phyloP scores from a whole-genome alignment of 768 basidiomycete genomes.

The Podaxis mareebaensis region DNA sequence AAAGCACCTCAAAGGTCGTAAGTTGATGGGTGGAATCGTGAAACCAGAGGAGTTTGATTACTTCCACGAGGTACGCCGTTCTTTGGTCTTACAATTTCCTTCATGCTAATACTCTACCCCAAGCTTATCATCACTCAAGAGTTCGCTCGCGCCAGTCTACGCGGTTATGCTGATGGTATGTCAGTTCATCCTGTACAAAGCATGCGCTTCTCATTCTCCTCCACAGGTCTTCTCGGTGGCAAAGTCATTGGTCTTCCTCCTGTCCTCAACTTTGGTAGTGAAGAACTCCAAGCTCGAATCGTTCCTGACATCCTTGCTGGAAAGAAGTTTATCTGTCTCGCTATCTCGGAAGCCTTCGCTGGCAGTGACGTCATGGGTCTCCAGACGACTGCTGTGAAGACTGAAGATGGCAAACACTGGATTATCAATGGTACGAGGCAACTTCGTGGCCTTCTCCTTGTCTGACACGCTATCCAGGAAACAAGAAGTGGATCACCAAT shows the following conservation, averaged over 20 bases:
- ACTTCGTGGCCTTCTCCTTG: constrained; percentile 2
- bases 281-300: constrained; percentile 56
- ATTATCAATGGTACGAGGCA: constrained; percentile 64
- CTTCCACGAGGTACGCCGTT: constrained; percentile 69
- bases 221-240: constrained; percentile 62
- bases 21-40: constrained; percentile 80
- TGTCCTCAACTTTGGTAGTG: constrained; percentile 83
- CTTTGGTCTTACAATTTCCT: not conserved
- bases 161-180: constrained; percentile 84
- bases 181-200: not conserved
- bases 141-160: constrained; percentile 61
- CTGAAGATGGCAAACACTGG: constrained; percentile 81
- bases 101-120: not conserved
- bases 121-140: constrained; percentile 88
- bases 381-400: constrained; percentile 75
- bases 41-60: constrained; percentile 88
- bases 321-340: constrained; percentile 84
- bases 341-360: constrained; percentile 88
- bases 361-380: constrained; percentile 84
- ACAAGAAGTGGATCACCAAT: constrained; percentile 89
- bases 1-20: constrained; percentile 83
- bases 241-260: constrained; percentile 87
- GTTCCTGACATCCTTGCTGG: constrained; percentile 70
- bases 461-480: constrained; percentile 32
- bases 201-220: constrained; percentile 21